Evolutionary conservation across 2,329 filamentous ascomycete genomes (phyloP), one percentile per base, ranked within the genome.

Genomic region (Diplodia sapinea): DNA sequence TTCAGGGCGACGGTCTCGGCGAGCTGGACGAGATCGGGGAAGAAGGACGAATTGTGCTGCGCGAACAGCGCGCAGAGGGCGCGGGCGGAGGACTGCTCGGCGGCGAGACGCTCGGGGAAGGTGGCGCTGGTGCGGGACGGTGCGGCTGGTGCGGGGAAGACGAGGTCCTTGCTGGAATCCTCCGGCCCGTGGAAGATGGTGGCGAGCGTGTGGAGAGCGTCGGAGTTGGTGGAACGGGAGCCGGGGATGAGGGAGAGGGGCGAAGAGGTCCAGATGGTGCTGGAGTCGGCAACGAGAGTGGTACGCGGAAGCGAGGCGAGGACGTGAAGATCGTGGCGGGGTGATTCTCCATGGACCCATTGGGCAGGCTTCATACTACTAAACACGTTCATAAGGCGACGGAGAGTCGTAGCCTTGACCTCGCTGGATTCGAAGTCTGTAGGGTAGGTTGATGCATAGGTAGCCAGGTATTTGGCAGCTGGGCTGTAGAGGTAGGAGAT

Each of bases 1-100:
- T 82, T 83, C 76, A 89, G 82, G 0, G 84, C 86, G 15, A 88
- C 73, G 11, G 84, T 83, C 57, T 87, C 84, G n/a, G 86, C 84
- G 57, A 86, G 82, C 1, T 75, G 78, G 36, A 83, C 79, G 43
- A 88, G 75, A 69, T 86, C 80, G 9, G 77, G 73, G 81, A 86
- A 89, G 68, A 88, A 79, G 36, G 72, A 78, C 0, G 83, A 77
- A 64, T 86, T 82, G 52, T 83, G 76, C 65, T 74, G 82, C 23
- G 85, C 75, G 74, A 88, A 88, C 62, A 83, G 77, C 64, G 82
- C 83, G 70, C 86, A 87, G 2, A 89, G 77, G 7, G 83, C 78
- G 51, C 86, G 84, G 11, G 87, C 85, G 26, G 83, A 83, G 26
- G 81, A 79, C 2, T 82, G 80, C 76, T 88, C 86, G 33, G 76